Evolutionary conservation across 768 basidiomycete species (phyloP), one percentile per base, ranked within the genome.

Genomic region (Glaciozyma antarctica): DNA sequence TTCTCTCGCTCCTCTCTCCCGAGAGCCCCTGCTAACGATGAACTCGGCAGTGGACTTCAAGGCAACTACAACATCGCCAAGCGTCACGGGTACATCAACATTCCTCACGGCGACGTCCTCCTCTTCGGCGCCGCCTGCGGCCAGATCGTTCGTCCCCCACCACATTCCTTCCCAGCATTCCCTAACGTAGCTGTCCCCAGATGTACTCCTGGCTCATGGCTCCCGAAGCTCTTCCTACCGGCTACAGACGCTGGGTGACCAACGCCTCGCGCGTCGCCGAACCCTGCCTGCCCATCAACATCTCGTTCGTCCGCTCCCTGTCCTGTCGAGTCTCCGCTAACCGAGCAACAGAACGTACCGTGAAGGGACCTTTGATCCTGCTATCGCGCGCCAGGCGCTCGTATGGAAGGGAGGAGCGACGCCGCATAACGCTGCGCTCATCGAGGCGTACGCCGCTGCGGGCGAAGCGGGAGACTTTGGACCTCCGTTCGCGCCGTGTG

Each of bases 61-160:
- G 92, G 90, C 2, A 84, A 86, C 1, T 94, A 88, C 75, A 94
- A 93, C 73, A 81, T 84, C 12, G 86, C 85, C 71, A 84, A 89
- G 2, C 80, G 81, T 3, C 83, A 82, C 70, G 82, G 82, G 38
- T 84, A 84, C 38, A 80, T 92, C 52, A 78, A 78, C 52, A 80
- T 97, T 21, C 92, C 91, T 0, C 81, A 91, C 74, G 93, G 93
- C 7, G 88, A 86, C 56, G 82, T 89, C 0, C 75, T 93, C 12
- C 82, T 94, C 15, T 95, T 97, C 72, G 80, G 85, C 0, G 72
- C 91, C 26, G 88, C 88, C 21, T 92, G 85, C 71, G 86, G 85
- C 5, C 91, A 94, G 76, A 94, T 97, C 75, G 45, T 58, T 77
- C 90, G 75, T 92, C 5, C 34, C n/a, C 61, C 38, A 15, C 26